These are phyloP conservation scores for Pythium apleroticum DNA, from an alignment of 352 stramenopile genomes.

Conservation along the genomic window DNA sequence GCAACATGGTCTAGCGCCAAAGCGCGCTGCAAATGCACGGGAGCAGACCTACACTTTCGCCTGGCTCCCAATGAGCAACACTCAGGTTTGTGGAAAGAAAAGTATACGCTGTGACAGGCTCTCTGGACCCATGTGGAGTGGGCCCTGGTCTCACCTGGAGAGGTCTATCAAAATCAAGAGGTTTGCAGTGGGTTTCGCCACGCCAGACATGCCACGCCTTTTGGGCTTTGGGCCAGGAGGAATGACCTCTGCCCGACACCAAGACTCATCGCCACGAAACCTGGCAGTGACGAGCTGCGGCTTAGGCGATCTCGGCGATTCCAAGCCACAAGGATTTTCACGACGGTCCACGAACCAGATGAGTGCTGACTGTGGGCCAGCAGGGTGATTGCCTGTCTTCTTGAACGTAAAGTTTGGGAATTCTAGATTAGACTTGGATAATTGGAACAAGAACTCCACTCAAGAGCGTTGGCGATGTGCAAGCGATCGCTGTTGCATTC, in stretches of 20 bases:
- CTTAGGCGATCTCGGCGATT: neutral
- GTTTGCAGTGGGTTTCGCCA: neutral
- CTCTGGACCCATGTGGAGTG: neutral
- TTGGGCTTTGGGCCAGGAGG: neutral
- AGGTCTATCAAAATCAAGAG: neutral
- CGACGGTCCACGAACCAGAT: neutral
- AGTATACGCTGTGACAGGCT: slow-evolving; percentile 1
- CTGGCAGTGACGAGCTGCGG: neutral
- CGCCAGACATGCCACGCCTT: neutral
- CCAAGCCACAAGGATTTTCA: neutral
- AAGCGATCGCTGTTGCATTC: too few relatives aligned
- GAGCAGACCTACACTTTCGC: neutral
- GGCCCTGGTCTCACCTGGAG: neutral
- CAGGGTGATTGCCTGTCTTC: too few relatives aligned
- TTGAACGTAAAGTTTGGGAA: neutral
- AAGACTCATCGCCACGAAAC: neutral
- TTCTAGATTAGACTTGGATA: neutral
- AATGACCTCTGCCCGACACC: neutral
- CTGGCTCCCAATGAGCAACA: neutral
- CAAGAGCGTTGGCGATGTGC: too few relatives aligned
- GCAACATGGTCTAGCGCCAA: neutral
- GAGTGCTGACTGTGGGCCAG: too few relatives aligned
- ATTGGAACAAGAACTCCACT: neutral
- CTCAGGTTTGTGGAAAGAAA: neutral
- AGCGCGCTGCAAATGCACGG: too few relatives aligned